Evolutionary conservation across 192 early-diverging fungal genomes (phyloP), one percentile per base, ranked within the genome.

Genomic region (Thamnidium elegans): DNA sequence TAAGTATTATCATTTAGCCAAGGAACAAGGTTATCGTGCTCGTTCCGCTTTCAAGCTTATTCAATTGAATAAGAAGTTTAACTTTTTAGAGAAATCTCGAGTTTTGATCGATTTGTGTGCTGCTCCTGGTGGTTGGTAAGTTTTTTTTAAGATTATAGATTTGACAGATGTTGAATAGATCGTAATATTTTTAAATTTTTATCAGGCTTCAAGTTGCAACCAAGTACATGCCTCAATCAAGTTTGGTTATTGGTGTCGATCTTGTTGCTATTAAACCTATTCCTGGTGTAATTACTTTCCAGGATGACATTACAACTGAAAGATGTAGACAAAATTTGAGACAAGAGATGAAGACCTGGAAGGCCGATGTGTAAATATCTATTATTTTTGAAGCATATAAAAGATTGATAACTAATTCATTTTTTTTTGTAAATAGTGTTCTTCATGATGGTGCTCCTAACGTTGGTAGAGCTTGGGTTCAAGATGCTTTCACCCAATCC

Each of bases 1-100:
- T 84, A 97, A 98, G 86, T 98, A 95, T 87, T 99, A 97, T 83
- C 92, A 99, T 74, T 88, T 99, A 85, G 97, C 97, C 78, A 99
- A 99, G 83, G 97, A 99, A 71, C 94, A 97, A 74, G 97, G 97
- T 58, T 99, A 94, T 84, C 88, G 95, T 69, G 94, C 97, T 62
- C 94, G 97, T 82, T 95, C 97, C 53, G 97, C 97, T 64, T 99
- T 95, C 87, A 99, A 99, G 85, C 86, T 99, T 47, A 94, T 99
- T 67, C 97, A 99, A 78, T 85, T 99, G 51, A 99, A 99, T 84
- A 96, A 96, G 79, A 97, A 99, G 76, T 99, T 93, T 80, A 92
- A 91, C 80, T 97, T 99, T 73, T 73, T 99, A 23, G 91, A 93
- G 60, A 88, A 90, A 8, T 80, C 95, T 26, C 88, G 89, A 67